These are phyloP conservation scores for Fraxinus excelsior DNA, from an alignment of 257 asterid genomes.

Conservation along the genomic window DNA sequence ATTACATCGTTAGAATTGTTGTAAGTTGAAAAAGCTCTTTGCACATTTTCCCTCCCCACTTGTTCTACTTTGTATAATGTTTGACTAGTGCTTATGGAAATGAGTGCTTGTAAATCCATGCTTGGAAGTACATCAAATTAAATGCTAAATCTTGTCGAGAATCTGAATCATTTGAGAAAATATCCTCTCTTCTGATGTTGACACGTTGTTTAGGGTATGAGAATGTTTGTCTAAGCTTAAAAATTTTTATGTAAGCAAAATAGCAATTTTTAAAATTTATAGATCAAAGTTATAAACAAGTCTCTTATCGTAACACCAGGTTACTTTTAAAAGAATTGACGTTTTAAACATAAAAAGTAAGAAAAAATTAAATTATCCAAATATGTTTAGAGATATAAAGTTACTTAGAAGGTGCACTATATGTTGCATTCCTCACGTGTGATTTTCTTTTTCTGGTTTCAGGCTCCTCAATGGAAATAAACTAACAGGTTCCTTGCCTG, in stretches of 20 bases:
- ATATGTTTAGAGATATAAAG: not conserved
- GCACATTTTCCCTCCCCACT: constrained; percentile 11
- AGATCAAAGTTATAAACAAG: not conserved
- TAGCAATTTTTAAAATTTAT: not conserved
- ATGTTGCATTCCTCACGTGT: constrained; percentile 19
- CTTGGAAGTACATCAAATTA: not conserved
- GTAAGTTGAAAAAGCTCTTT: constrained; percentile 51
- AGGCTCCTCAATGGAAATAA: constrained; percentile 93
- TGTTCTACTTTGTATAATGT: not conserved
- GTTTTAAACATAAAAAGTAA: not conserved
- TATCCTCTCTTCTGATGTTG: not conserved
- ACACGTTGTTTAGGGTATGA: not conserved
- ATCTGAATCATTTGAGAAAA: constrained; percentile 3
- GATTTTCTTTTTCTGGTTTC: constrained; percentile 24
- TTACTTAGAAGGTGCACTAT: not conserved
- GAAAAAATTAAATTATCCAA: not conserved
- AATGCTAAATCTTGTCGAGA: not conserved
- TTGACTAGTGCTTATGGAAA: not conserved
- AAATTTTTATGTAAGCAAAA: not conserved
- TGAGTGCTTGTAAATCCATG: not conserved
- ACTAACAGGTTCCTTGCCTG: constrained; percentile 81
- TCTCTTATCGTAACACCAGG: not conserved
- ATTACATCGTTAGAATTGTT: constrained; percentile 55
- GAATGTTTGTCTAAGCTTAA: not conserved
- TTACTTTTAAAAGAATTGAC: not conserved